Evolutionary conservation across 2,329 filamentous ascomycete genomes (phyloP), one percentile per base, ranked within the genome.

Genomic region (Scytalidium lignicola): DNA sequence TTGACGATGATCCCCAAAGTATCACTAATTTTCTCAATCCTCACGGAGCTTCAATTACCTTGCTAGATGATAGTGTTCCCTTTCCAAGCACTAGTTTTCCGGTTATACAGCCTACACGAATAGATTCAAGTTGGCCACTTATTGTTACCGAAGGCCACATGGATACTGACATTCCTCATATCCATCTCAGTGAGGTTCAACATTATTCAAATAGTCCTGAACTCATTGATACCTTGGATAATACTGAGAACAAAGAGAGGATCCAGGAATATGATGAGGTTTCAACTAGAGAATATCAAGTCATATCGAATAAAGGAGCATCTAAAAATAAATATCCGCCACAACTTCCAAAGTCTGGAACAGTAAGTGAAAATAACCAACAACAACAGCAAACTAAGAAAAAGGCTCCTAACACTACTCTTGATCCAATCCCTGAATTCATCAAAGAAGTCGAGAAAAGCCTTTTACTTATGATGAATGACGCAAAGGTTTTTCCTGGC

Each of bases 401-500:
- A 17, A 37, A 37, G 32, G 15, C 32, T 5, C 12, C 32, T 37
- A 37, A 26, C 15, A n/a, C 15, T 37, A 17, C 15, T 13, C 15
- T 39, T 12, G 55, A 58, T 46, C 58, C 56, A 10, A 19, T 55
- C 9, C 53, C 51, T 7, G 49, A 53, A 12, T 60, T 64, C 32
- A 4, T 55, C 19, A 26, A 32, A 39, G 44, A 55, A 7, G n/a
- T 60, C 2, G 46, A 56, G 1, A 26, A 22, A 3, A 51, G 37
- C 5, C 58, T 64, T 43, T 21, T 44, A 8, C 28, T 47, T 12
- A 43, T 64, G 32, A 42, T 65, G 43, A n/a, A 46, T 7, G 49
- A 40, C 2, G 28, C 60, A 18, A 50, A 55, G 20, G 57, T 55
- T 15, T 62, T 60, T 44, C 52, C 41, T 22, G 63, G 63, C 15